Base-by-base conservation (phyloP, 1,284 basidiomycete species). In the Testicularia cyperi region DNA sequence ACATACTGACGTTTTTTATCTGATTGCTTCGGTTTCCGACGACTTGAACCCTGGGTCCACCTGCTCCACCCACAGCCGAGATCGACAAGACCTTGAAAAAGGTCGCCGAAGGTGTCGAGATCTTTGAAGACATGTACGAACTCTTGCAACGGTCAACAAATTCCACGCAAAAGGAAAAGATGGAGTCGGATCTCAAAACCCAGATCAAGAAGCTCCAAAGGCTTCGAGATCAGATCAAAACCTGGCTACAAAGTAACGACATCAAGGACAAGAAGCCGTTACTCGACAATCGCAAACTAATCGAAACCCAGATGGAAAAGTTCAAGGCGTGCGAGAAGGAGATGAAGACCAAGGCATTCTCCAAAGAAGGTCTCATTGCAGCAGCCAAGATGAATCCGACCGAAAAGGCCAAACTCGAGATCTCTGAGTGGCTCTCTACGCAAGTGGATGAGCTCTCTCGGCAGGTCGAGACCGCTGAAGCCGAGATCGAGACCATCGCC, bases 311-410 rank as follows among this genome's bases (percentile, higher is more conserved):
- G 95, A 99, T 99, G 95, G 95, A 99, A 81, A 91, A 90, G 75
- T 99, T 99, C 84, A 99, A 99, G 76, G 94, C 94, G 19, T 90
- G 91, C 79, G 95, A 99, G 81, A 99, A 98, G 81, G 95, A 98
- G 80, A 97, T 98, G 92, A 99, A 99, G 84, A 98, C 95, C 57
- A 99, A 99, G 78, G 95, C 95, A 0, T 99, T 98, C 80, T 97
- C 92, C 23, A 99, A 98, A 79, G 95, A 97, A 78, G 95, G 95
- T 26, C 83, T 99, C 25, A 96, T 88, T 60, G 90, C 92, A 45
- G 91, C 92, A 4, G 84, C 90, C 33, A 90, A 89, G 72, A 85
- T 98, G 22, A 95, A 98, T 77, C 95, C 95, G 38, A 91, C 90
- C 77, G 91, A 95, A 56, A 90, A 94, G 80, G 91, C 94, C 79